phyloP scores from a whole-genome alignment of 306 rosid genomes.

The Sicyos edulis region DNA sequence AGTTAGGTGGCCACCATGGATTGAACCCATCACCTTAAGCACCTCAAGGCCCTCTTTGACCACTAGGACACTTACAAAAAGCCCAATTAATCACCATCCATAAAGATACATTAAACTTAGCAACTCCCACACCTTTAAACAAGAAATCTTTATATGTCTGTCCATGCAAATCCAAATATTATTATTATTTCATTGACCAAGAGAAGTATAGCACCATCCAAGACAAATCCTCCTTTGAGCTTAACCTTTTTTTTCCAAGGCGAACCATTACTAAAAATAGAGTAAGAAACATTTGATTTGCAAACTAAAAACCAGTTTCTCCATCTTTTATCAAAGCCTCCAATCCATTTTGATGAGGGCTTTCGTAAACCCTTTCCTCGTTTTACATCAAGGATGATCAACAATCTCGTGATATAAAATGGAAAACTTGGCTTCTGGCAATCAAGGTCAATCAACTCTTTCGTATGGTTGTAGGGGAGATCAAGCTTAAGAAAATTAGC shows the following conservation, averaged over 20 bases:
- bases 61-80: too few species aligned
- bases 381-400: neutral
- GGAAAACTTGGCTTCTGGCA: neutral
- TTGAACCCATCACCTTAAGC: too few species aligned
- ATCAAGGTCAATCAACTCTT: neutral
- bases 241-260: neutral
- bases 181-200: neutral
- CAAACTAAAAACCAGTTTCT: neutral
- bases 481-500: neutral
- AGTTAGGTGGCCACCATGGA: too few species aligned
- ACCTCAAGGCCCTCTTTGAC: too few species aligned
- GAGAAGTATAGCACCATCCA: neutral
- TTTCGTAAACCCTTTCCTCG: neutral
- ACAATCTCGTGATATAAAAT: neutral
- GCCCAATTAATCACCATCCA: neutral
- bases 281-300: slow-evolving; percentile 1
- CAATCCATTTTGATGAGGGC: neutral
- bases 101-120: neutral
- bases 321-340: neutral
- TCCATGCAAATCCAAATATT: neutral
- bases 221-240: neutral
- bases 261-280: neutral
- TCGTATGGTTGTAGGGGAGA: neutral
- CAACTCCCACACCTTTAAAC: neutral
- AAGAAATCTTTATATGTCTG: neutral